Evolutionary conservation across 768 basidiomycete genomes (phyloP).

Genomic region (Phaeotremella fagi): DNA sequence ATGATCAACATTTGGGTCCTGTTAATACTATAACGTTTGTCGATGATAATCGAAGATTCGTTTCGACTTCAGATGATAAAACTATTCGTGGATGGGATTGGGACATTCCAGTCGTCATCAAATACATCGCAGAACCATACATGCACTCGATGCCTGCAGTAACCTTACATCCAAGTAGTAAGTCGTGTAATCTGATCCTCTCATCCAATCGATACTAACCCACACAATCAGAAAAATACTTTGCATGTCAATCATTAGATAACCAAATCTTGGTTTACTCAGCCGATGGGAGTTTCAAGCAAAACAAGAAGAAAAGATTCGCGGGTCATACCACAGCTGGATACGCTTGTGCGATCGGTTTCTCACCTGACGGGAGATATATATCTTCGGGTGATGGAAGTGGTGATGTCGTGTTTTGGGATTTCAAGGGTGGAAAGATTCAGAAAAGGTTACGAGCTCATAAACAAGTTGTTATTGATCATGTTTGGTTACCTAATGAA

Average conservation of each 20-base stretch:
- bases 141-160: slow-evolving; percentile 99
- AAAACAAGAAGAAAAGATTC: slow-evolving; percentile 97
- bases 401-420: slow-evolving; percentile 97
- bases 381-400: slow-evolving; percentile 93
- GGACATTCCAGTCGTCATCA: slow-evolving; percentile 98
- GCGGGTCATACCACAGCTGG: slow-evolving; percentile 96
- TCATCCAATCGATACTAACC: no score
- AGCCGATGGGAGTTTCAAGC: slow-evolving; percentile 88
- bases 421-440: slow-evolving; percentile 97
- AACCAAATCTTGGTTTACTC: slow-evolving; percentile 98
- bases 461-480: slow-evolving; percentile 92
- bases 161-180: slow-evolving; percentile 89
- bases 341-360: slow-evolving; percentile 93
- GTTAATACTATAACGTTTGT: slow-evolving; percentile 99
- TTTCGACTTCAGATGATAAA: slow-evolving; percentile 98
- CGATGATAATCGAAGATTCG: slow-evolving; percentile 93
- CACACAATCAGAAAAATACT: slow-evolving; percentile 94
- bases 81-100: slow-evolving; percentile 99
- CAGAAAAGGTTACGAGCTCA: slow-evolving; percentile 85
- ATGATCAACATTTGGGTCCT: slow-evolving; percentile 96
- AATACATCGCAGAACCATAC: slow-evolving; percentile 97
- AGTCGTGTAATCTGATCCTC: slow-evolving; percentile 45
- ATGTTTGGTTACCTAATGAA: slow-evolving; percentile 97
- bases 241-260: slow-evolving; percentile 94
- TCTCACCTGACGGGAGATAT: slow-evolving; percentile 98